Evolutionary conservation across 805 yeast species (phyloP).

Genomic region (Schizosaccharomyces japonicus): DNA sequence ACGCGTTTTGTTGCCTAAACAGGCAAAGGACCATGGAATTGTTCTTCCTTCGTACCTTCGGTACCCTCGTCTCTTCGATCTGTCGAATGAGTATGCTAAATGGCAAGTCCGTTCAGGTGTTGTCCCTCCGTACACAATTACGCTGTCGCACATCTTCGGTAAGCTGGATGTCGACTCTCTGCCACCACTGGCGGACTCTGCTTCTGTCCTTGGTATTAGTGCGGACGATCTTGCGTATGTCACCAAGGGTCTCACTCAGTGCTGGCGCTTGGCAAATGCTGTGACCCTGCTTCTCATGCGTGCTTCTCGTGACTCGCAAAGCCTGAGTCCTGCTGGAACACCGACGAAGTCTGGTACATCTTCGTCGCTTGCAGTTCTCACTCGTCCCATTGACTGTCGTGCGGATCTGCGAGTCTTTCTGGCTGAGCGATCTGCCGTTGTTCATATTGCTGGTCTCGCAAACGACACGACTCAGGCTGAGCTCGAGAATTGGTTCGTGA

Average conservation of each 20-base stretch:
- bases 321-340: no score
- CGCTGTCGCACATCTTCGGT: conserved; percentile 20
- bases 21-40: conserved; percentile 53
- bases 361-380: conserved; percentile 31
- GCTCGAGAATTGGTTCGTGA: conserved; percentile 74
- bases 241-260: conserved; percentile 25
- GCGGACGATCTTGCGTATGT: conserved; percentile 11
- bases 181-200: conserved; percentile 10
- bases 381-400: conserved; percentile 54
- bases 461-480: conserved; percentile 75
- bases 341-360: no score
- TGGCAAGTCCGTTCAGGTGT: conserved; percentile 45
- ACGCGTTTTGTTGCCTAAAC: conserved; percentile 55
- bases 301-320: conserved; percentile 18
- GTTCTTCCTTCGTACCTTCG: conserved; percentile 51
- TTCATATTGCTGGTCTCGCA: conserved; percentile 60
- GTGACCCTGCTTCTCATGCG: conserved; percentile 26
- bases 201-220: conserved; percentile 7
- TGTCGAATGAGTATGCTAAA: conserved; percentile 45
- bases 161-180: conserved; percentile 22
- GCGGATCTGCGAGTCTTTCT: conserved; percentile 46
- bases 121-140: conserved; percentile 14
- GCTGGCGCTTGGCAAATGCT: conserved; percentile 22
- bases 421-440: conserved; percentile 50
- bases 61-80: conserved; percentile 53